Base-by-base conservation (phyloP, 495 filamentous ascomycete genomes). In the Hypoxylon cercidicola region DNA sequence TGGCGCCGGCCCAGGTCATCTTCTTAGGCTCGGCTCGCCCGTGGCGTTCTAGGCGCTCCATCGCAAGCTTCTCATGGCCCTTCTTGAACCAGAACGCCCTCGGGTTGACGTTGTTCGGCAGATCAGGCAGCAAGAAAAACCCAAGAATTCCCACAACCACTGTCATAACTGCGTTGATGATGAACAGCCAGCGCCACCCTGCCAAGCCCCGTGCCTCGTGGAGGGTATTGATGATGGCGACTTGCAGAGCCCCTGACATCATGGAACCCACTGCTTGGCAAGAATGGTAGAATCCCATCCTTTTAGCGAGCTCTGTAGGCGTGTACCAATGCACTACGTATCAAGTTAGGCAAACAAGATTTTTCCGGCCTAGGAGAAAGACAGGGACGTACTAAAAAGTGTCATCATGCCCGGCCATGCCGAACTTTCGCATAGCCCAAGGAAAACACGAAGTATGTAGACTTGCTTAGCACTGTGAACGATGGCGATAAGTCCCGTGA, bases 101-200 rank as follows among this genome's bases (percentile, higher is more conserved):
- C 1, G 75, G 75, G 40, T 79, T 79, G 4, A 76, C 66, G 3
- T 41, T 52, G 41, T 75, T 75, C 0, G 82, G 83, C 3, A 78
- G 79, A 64, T 84, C 82, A 1, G 83, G 83, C 39, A 84, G 76
- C 25, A 83, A 70, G 44, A 85, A 71, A 55, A 81, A 82, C 1
- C 82, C 82, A 39, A 76, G 75, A 7, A 78, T 32, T 0, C 81
- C 82, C 19, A 83, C 75, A 5, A 77, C 71, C 0, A 86, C 68
- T 3, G 81, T 81, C 53, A 85, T 83, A 37, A 81, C 35, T 6
- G 77, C 79, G 52, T 83, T 79, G 44, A 77, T 75, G 44, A 79
- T 51, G 16, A 87, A 88, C 2, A 88, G 75, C 85, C 85, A 87
- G 20, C 84, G 73, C 85, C 85, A 88, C 0, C 85, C 86, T 0